phyloP scores from a whole-genome alignment of 176 grass and related monocot genomes.

The Urochloa ruziziensis region DNA sequence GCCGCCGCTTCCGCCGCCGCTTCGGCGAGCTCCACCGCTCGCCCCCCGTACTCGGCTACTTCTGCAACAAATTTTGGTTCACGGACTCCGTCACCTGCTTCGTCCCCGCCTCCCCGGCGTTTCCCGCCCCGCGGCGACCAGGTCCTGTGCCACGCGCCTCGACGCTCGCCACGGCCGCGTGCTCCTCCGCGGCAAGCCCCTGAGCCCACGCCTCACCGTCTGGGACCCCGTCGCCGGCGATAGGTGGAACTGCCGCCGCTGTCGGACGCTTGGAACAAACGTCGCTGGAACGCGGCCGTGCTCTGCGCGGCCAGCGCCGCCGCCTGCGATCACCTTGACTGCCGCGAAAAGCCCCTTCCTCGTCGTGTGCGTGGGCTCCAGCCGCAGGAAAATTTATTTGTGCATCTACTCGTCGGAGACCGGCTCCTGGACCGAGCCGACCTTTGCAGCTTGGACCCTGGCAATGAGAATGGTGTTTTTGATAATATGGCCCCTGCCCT shows the following conservation, averaged over 20 bases:
- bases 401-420: not conserved
- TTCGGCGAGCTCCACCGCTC: not conserved
- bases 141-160: not conserved
- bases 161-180: not conserved
- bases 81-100: not conserved
- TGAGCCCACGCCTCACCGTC: not conserved
- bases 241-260: not conserved
- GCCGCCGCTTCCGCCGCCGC: not conserved
- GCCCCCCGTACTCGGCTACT: not conserved
- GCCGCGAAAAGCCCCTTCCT: not conserved
- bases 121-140: not conserved
- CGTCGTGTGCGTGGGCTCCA: not conserved
- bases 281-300: not conserved
- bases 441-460: accelerated
- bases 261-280: not conserved
- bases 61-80: not conserved
- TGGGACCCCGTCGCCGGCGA: not conserved
- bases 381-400: accelerated
- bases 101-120: not conserved
- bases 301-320: not conserved
- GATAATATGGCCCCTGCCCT: not conserved
- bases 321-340: not conserved
- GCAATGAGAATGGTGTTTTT: too few relatives aligned
- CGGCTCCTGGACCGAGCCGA: not conserved
- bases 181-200: not conserved